Conservation (phyloP, 1,139 yeast species). For the Lizanozyma gosingica region DNA sequence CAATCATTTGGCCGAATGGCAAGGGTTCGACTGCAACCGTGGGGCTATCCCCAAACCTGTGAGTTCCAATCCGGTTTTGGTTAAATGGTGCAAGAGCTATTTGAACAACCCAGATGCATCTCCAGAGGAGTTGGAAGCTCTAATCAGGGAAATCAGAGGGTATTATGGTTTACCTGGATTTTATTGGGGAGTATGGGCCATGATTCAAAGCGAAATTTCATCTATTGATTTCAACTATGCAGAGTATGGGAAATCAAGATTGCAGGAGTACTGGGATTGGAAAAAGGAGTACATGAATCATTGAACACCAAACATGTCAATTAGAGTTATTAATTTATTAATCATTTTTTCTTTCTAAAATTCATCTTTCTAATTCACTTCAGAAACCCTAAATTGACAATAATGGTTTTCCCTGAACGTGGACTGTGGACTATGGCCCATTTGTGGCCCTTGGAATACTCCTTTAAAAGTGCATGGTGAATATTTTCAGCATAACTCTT, state of each 20-base stretch:
- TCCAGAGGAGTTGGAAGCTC: constrained; percentile 14
- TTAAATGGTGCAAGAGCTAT: constrained; percentile 48
- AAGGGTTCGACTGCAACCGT: constrained; percentile 67
- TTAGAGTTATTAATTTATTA: no score
- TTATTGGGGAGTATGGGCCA: constrained; percentile 84
- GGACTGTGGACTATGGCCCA: constrained; percentile 72
- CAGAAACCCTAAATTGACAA: constrained; percentile 17
- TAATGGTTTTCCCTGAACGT: constrained; percentile 60
- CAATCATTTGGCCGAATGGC: constrained; percentile 86
- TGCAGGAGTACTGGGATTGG: constrained; percentile 69
- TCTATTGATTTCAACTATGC: constrained; percentile 69
- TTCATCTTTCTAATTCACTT: constrained; percentile 56
- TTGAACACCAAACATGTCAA: neutral
- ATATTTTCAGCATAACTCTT: constrained; percentile 70
- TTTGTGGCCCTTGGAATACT: constrained; percentile 57
- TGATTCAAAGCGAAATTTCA: constrained; percentile 63
- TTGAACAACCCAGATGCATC: constrained; percentile 24
- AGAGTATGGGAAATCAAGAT: constrained; percentile 48
- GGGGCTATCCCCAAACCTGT: constrained; percentile 50
- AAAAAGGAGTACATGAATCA: constrained; percentile 19
- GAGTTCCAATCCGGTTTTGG: constrained; percentile 32
- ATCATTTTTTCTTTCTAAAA: neutral
- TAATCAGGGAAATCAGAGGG: constrained; percentile 47
- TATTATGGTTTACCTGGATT: constrained; percentile 79
- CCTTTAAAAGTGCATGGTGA: constrained; percentile 63